phyloP scores from a whole-genome alignment of 2,329 filamentous ascomycete genomes.

The Lecanicillium sp. region DNA sequence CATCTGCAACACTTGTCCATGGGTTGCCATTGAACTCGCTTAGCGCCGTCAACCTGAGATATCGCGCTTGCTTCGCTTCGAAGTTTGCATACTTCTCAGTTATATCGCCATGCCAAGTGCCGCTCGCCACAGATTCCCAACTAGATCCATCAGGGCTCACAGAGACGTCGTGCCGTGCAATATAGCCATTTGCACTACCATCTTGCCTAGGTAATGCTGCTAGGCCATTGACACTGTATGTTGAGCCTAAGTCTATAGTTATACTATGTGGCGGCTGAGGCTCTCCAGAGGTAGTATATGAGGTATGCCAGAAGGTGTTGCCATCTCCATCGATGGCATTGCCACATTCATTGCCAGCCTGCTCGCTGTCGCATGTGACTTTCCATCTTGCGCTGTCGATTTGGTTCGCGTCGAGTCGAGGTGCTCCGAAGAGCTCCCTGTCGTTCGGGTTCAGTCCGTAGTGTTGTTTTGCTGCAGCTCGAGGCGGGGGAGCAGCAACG shows the following conservation, averaged over 20 bases:
- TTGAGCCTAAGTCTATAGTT: slow-evolving; percentile 19
- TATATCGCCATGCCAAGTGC: slow-evolving; percentile 20
- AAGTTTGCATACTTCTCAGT: slow-evolving; percentile 24
- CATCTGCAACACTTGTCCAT: slow-evolving; percentile 23
- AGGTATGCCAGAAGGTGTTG: slow-evolving; percentile 21
- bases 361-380: slow-evolving; percentile 18
- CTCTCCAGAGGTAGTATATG: too few species aligned
- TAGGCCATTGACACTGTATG: slow-evolving; percentile 19
- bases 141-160: slow-evolving; percentile 19
- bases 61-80: slow-evolving; percentile 19
- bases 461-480: too few species aligned
- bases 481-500: too few species aligned
- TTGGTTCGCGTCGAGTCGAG: not conserved
- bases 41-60: slow-evolving; percentile 19
- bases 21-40: slow-evolving; percentile 20
- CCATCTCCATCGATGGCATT: slow-evolving; percentile 21
- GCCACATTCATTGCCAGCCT: slow-evolving; percentile 18
- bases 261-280: slow-evolving; percentile 21
- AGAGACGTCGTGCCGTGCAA: slow-evolving; percentile 19
- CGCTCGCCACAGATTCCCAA: slow-evolving; percentile 19
- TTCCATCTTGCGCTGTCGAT: slow-evolving; percentile 14
- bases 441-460: slow-evolving; percentile 6
- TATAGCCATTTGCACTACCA: slow-evolving; percentile 17
- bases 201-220: slow-evolving; percentile 21
- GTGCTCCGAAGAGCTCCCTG: slow-evolving; percentile 5